Evolutionary conservation across 176 grass and related monocot genomes (phyloP).

Genomic region (Bromus sterilis): DNA sequence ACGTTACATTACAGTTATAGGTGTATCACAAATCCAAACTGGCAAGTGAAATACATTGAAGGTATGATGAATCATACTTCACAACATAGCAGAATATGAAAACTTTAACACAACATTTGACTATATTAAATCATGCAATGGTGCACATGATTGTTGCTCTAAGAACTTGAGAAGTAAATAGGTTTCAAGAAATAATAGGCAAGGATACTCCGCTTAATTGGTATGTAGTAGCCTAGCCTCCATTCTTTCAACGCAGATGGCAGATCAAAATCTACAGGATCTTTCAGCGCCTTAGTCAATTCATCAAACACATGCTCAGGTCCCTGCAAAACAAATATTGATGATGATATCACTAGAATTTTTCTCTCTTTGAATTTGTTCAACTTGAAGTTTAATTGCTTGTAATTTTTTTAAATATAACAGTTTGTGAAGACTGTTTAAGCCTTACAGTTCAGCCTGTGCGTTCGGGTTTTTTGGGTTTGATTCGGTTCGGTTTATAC

Average conservation of each 20-base stretch:
- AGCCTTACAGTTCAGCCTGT: too few relatives aligned
- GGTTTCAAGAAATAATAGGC: not conserved
- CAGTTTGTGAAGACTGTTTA: not conserved
- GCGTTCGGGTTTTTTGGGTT: too few relatives aligned
- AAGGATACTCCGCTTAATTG: slow-evolving; percentile 63
- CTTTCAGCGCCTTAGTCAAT: slow-evolving; percentile 24
- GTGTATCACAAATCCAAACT: not conserved
- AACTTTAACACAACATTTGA: not conserved
- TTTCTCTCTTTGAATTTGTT: not conserved
- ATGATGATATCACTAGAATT: not conserved
- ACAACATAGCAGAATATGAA: not conserved
- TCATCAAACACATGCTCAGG: slow-evolving; percentile 34
- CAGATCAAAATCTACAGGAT: slow-evolving; percentile 36
- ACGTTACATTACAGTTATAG: not conserved
- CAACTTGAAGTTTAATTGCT: not conserved
- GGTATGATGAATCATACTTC: not conserved
- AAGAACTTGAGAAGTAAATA: not conserved
- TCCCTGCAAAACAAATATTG: slow-evolving; percentile 15
- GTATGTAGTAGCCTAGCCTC: slow-evolving; percentile 31
- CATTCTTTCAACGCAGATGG: slow-evolving; percentile 31
- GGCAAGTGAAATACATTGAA: not conserved
- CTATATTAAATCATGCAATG: not conserved
- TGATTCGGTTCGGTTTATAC: too few relatives aligned
- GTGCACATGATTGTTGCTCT: not conserved
- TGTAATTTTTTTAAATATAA: not conserved